Base-by-base conservation (phyloP, 257 asterid genomes). In the Solanum sparsipilum region DNA sequence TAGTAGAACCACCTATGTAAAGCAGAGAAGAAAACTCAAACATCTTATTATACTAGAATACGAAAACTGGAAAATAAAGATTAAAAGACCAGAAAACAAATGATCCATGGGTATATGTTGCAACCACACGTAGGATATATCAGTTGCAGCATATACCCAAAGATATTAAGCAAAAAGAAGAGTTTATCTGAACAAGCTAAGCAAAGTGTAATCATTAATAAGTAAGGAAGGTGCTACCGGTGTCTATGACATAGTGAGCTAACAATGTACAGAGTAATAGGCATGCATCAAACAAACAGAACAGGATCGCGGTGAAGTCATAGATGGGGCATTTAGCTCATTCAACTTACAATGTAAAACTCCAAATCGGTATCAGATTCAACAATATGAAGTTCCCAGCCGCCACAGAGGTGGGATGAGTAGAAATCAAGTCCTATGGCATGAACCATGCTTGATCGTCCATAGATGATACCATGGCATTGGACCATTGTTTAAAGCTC, bases 341-440 rank as follows among this genome's bases (percentile, higher is more conserved):
- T 56, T 89, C 79, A 74, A 85, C 95, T 89, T 93, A 97, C 98
- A 91, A 90, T 90, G 90, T 94, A 94, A 91, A 98, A 97, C 72
- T 96, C 98, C 89, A 93, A 91, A 86, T 97, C 99, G 12, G 93
- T 93, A 91, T 97, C 99, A 39, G 98, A 92, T 88, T 96, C 98
- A 87, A 95, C 93, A 84, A 95, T 93, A 83, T 92, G 92, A 87
- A 95, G 92, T 48, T 98, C 98, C 96, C 95, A 96, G 97, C 91
- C 76, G 96, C 97, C 79, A 95, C 94, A 78, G 84, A 94, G 23
- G 98, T 89, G 84, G 98, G 99, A 91, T 95, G 96, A 90, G 96
- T 96, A 88, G 98, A 95, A 89, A 93, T 89, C 75, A 97, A 88
- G 94, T 91, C 87, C 91, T 92, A 93, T 44, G 98, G 98, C 81